Conservation (phyloP, 345 rosid genomes). For the Physaria fendleri region DNA sequence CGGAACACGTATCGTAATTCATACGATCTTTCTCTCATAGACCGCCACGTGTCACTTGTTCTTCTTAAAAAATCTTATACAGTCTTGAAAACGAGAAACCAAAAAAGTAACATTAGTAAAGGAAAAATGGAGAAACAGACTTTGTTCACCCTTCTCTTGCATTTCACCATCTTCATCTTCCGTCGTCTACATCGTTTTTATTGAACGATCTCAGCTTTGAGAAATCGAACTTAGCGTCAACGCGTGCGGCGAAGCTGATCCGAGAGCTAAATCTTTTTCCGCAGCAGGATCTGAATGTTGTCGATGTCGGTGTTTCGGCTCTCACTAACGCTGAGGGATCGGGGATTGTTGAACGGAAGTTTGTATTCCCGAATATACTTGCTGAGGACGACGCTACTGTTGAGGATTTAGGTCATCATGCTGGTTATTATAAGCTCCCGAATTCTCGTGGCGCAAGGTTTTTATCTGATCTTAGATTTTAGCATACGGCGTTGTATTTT, state of each 20-base stretch:
- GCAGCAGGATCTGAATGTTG: constrained; percentile 51
- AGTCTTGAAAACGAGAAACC: too few species aligned
- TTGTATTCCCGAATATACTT: constrained; percentile 56
- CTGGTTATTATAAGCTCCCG: constrained; percentile 83
- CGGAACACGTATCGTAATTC: too few species aligned
- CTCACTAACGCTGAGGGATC: constrained; percentile 10
- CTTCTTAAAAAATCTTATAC: too few species aligned
- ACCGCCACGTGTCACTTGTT: too few species aligned
- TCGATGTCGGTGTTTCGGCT: constrained; percentile 23
- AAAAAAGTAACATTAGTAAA: too few species aligned
- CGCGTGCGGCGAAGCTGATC: constrained; percentile 70
- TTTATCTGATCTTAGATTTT: neutral
- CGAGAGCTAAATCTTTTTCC: constrained; percentile 85
- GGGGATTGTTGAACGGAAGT: constrained; percentile 57
- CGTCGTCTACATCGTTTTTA: constrained; percentile 28
- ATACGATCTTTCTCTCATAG: too few species aligned
- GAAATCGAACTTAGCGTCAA: constrained; percentile 49
- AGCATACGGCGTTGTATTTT: neutral
- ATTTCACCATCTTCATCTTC: constrained; percentile 22
- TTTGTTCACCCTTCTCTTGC: constrained; percentile 18
- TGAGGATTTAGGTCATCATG: constrained; percentile 86
- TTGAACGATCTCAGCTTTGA: constrained; percentile 33
- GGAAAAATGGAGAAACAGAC: constrained; percentile 37
- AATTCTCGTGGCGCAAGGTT: constrained; percentile 79
- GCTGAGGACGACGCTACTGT: constrained; percentile 33